phyloP scores from a whole-genome alignment of 495 filamentous ascomycete species.

The Darksidea phi region DNA sequence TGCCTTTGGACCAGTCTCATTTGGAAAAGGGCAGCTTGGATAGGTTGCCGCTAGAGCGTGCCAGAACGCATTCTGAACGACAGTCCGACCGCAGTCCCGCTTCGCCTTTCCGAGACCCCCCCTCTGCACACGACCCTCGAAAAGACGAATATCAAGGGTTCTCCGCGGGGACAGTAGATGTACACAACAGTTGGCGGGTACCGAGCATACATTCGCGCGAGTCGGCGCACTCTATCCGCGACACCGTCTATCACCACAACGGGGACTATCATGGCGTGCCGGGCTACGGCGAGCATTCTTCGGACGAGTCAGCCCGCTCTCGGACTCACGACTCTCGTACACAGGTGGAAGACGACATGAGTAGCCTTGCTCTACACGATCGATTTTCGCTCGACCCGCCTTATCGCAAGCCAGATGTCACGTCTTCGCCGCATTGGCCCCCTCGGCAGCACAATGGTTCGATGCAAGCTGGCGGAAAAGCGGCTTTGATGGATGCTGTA shows the following conservation, averaged over 20 bases:
- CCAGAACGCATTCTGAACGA: too few relatives aligned
- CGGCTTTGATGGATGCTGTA: constrained; percentile 43
- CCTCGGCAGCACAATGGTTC: constrained; percentile 42
- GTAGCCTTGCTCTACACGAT: constrained; percentile 9
- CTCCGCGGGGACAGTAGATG: not conserved
- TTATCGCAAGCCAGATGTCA: constrained; percentile 39
- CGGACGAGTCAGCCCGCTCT: not conserved
- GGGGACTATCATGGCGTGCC: not conserved
- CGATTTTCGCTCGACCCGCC: not conserved
- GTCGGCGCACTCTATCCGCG: constrained; percentile 2
- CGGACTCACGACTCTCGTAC: not conserved
- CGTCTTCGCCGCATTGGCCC: constrained; percentile 44
- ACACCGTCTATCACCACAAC: constrained; percentile 1
- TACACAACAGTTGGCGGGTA: constrained; percentile 2
- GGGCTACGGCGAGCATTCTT: not conserved
- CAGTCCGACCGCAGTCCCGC: not conserved
- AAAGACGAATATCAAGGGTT: not conserved
- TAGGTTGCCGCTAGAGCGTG: not conserved
- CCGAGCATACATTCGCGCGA: constrained; percentile 11
- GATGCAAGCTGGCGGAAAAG: constrained; percentile 40
- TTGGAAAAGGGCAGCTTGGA: not conserved
- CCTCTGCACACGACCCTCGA: not conserved
- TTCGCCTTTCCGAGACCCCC: not conserved
- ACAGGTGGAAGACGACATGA: constrained; percentile 6
- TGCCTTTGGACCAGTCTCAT: not conserved